A percentile compares a stretch with the other conserved stretches of the same genome.
Evolutionary conservation across 345 rosid genomes (phyloP).

Genomic region (Salix dunnii): DNA sequence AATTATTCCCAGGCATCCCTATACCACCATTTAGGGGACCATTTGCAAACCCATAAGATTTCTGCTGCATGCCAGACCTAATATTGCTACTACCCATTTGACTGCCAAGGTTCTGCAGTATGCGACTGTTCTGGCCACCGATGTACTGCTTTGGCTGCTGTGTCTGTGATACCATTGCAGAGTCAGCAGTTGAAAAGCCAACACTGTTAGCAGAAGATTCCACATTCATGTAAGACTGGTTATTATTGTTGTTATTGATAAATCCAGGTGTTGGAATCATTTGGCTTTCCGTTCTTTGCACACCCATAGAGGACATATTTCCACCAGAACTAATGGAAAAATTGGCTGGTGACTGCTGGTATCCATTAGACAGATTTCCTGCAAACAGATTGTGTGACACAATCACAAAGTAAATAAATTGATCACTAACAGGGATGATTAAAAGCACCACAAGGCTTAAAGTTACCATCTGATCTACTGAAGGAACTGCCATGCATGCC

Average conservation of each 20-base stretch:
- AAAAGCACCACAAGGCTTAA: constrained; percentile 2
- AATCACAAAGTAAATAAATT: constrained; percentile 5
- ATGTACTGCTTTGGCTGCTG: constrained; percentile 66
- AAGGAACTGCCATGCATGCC: constrained; percentile 52
- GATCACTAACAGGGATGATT: background rate
- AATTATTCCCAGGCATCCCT: constrained; percentile 55
- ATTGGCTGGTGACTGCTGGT: constrained; percentile 60
- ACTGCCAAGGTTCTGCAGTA: constrained; percentile 65
- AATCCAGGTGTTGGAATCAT: constrained; percentile 99
- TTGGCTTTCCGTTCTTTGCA: constrained; percentile 62
- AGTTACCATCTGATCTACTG: constrained; percentile 45
- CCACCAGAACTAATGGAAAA: constrained; percentile 70
- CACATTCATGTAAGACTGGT: constrained; percentile 57
- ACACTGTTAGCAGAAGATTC: constrained; percentile 58
- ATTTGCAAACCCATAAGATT: constrained; percentile 57
- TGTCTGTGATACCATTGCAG: constrained; percentile 51
- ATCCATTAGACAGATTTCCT: constrained; percentile 67
- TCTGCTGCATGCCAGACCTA: constrained; percentile 71
- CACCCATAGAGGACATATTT: constrained; percentile 58
- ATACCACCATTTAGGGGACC: constrained; percentile 58
- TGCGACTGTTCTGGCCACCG: constrained; percentile 64
- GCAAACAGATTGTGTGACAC: constrained; percentile 20
- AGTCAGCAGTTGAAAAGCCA: constrained; percentile 70
- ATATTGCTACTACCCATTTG: constrained; percentile 55
- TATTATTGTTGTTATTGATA: constrained; percentile 36